Evolutionary conservation across 345 rosid species (phyloP).

Genomic region (Gossypium anomalum): DNA sequence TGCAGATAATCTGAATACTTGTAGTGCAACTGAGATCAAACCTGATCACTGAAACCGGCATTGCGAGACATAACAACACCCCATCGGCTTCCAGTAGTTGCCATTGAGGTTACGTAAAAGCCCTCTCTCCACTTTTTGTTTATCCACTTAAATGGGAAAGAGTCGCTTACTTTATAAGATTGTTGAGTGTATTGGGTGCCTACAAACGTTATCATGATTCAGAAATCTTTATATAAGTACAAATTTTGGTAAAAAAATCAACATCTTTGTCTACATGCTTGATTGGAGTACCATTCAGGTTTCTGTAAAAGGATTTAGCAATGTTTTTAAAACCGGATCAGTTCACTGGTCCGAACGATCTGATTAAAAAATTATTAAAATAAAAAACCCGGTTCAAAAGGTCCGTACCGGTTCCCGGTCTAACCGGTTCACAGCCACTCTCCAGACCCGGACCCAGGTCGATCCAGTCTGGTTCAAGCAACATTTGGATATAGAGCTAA

Average conservation of each 20-base stretch:
- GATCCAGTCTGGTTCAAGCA: too few species aligned
- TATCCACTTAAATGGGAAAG: conserved; percentile 97
- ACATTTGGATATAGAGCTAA: not conserved
- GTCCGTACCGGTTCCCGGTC: too few species aligned
- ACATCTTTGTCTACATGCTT: too few species aligned
- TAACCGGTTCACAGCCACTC: too few species aligned
- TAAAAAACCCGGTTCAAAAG: too few species aligned
- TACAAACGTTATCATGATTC: conserved; percentile 26
- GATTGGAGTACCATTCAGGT: too few species aligned
- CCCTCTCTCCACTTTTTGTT: conserved; percentile 99
- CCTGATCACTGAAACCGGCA: conserved; percentile 94
- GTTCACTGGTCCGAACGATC: too few species aligned
- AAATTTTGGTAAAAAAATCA: too few species aligned
- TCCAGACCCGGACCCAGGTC: too few species aligned
- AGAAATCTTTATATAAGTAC: not conserved
- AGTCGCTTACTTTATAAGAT: conserved; percentile 92
- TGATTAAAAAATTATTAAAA: too few species aligned
- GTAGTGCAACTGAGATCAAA: conserved; percentile 19
- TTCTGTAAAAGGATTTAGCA: too few species aligned
- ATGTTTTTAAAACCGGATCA: too few species aligned
- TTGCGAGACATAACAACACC: conserved; percentile 98
- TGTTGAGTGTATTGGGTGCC: conserved; percentile 90
- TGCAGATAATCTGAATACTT: not conserved
- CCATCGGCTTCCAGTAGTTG: conserved; percentile 95
- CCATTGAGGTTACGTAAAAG: conserved; percentile 93